Conservation (phyloP, 2,329 filamentous ascomycete species). For the Epichloe gansuensis region DNA sequence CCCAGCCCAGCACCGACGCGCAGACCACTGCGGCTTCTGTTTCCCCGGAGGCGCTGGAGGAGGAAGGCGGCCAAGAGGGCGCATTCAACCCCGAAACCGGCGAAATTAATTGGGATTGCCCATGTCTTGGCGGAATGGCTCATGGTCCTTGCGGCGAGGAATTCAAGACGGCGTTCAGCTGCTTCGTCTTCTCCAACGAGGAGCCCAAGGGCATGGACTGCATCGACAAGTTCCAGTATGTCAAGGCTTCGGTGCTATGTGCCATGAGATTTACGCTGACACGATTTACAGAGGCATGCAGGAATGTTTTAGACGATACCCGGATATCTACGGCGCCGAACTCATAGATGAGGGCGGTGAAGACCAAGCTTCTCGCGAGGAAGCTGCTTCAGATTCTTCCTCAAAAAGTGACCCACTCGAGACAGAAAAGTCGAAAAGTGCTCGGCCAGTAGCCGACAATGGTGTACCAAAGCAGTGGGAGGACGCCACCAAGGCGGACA, state of each 20-base stretch:
- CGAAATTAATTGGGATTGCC: constrained; percentile 99
- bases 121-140: constrained; percentile 94
- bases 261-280: constrained; percentile 12
- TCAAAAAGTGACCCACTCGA: constrained; percentile 6
- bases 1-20: constrained; percentile 15
- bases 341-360: constrained; percentile 51
- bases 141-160: constrained; percentile 89
- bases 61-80: constrained; percentile 74
- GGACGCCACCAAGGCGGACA: constrained; percentile 20
- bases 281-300: constrained; percentile 66
- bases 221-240: constrained; percentile 93
- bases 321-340: constrained; percentile 85
- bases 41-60: constrained; percentile 48
- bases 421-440: constrained; percentile 6
- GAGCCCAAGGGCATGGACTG: constrained; percentile 97
- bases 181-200: constrained; percentile 89
- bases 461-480: constrained; percentile 11
- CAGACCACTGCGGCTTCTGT: constrained; percentile 15
- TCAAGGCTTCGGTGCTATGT: constrained; percentile 10
- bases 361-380: constrained; percentile 10
- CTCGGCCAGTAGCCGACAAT: constrained; percentile 4
- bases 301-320: constrained; percentile 86
- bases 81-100: constrained; percentile 98
- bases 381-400: background rate
- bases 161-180: constrained; percentile 93